Conservation (phyloP, 2,329 filamentous ascomycete genomes). For the Neopestalotiopsis rosae region DNA sequence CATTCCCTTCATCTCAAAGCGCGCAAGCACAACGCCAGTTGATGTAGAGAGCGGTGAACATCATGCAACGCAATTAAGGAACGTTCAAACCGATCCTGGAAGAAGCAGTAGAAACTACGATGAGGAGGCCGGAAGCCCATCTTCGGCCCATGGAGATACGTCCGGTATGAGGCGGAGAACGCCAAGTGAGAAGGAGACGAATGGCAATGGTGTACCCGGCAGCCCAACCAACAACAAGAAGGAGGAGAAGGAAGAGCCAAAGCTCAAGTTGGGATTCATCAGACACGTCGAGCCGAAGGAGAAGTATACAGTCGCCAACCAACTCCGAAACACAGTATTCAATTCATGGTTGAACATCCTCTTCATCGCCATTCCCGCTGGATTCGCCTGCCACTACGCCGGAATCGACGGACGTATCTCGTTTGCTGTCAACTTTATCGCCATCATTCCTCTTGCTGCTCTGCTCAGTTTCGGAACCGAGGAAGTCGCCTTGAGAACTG, state of each 20-base stretch:
- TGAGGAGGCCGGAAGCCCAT: conserved; percentile 20
- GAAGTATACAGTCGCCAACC: conserved; percentile 65
- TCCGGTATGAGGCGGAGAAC: not conserved
- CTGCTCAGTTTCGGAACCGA: conserved; percentile 90
- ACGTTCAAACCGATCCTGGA: not conserved
- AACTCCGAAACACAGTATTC: conserved; percentile 76
- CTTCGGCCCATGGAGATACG: not conserved
- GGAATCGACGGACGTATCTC: conserved; percentile 50
- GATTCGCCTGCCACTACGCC: conserved; percentile 76
- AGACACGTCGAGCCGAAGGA: conserved; percentile 54
- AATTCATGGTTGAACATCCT: conserved; percentile 88
- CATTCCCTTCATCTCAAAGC: not conserved
- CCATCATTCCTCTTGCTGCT: conserved; percentile 87
- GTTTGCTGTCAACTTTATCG: conserved; percentile 92
- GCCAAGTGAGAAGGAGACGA: not conserved
- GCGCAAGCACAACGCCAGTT: conserved; percentile 12
- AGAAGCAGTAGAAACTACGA: conserved; percentile 36
- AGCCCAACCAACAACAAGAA: not conserved
- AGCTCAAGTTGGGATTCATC: conserved; percentile 47
- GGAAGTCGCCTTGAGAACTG: conserved; percentile 80
- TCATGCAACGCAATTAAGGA: conserved; percentile 29
- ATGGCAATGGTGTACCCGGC: not conserved
- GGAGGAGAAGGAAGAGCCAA: conserved; percentile 18
- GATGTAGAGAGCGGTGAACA: conserved; percentile 24
- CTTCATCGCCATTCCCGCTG: conserved; percentile 77